Percentiles rank a stretch among this genome's conserved stretches.
Evolutionary conservation across 805 yeast species (phyloP).

Genomic region (Starmerella lactis-condensi): DNA sequence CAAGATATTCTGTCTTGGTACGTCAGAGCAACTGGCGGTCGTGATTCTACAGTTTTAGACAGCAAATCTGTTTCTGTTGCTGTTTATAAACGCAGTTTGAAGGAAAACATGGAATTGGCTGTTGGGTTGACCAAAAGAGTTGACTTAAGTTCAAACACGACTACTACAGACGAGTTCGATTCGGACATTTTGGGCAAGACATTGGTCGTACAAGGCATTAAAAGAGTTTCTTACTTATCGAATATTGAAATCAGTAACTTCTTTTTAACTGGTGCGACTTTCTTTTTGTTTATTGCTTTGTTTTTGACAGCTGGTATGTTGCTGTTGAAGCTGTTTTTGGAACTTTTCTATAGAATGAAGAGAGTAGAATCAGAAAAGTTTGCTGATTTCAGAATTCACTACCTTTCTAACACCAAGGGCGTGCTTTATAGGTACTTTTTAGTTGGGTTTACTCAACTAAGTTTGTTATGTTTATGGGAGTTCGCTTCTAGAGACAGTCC

Average conservation of each 20-base stretch:
- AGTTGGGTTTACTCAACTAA: constrained; percentile 74
- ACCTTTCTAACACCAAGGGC: constrained; percentile 50
- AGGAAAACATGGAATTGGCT: not conserved
- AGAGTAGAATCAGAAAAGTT: constrained; percentile 46
- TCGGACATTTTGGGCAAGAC: constrained; percentile 44
- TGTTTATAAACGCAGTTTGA: constrained; percentile 34
- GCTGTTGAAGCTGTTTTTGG: constrained; percentile 47
- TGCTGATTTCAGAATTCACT: constrained; percentile 52
- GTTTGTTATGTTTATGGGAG: constrained; percentile 75
- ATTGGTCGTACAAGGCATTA: constrained; percentile 72
- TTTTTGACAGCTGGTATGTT: constrained; percentile 36
- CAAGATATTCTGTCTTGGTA: constrained; percentile 28
- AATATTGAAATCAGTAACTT: constrained; percentile 71
- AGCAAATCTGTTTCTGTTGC: constrained; percentile 56
- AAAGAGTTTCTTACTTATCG: constrained; percentile 73
- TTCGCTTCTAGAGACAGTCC: constrained; percentile 66
- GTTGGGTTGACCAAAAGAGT: constrained; percentile 4
- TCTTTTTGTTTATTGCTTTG: constrained; percentile 60
- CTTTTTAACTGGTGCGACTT: constrained; percentile 71
- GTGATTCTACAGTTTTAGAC: constrained; percentile 53
- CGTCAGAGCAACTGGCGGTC: constrained; percentile 59
- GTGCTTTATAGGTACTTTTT: constrained; percentile 65
- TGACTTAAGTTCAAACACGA: constrained; percentile 8
- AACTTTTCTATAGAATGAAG: constrained; percentile 45
- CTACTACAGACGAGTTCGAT: constrained; percentile 35